phyloP scores from a whole-genome alignment of 148 eudicot genomes.

The Arctostaphylos glauca region DNA sequence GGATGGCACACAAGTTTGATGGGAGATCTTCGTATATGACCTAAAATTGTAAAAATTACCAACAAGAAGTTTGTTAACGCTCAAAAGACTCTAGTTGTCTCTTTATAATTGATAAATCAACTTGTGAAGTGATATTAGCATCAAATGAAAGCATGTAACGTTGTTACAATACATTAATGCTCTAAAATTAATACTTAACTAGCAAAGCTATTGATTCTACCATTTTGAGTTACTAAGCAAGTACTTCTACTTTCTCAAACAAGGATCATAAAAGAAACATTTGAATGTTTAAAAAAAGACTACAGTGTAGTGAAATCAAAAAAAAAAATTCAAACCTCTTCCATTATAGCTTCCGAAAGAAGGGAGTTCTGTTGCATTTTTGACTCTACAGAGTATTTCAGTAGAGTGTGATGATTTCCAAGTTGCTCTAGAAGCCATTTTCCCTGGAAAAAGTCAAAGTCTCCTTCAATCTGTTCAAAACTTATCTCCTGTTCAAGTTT shows the following conservation, averaged over 20 bases:
- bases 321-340: conserved; percentile 60
- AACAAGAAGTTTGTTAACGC: neutral
- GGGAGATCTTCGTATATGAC: conserved; percentile 98
- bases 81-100: neutral
- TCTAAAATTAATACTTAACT: neutral
- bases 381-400: conserved; percentile 91
- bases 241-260: too few relatives aligned
- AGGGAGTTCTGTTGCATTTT: conserved; percentile 84
- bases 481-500: conserved; percentile 73
- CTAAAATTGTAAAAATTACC: conserved; percentile 28
- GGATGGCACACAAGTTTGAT: conserved; percentile 87
- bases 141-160: neutral
- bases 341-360: conserved; percentile 93
- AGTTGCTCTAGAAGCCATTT: conserved; percentile 92
- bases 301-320: neutral
- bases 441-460: conserved; percentile 85
- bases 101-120: neutral
- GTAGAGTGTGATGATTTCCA: conserved; percentile 87
- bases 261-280: neutral
- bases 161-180: neutral
- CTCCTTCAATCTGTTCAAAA: conserved; percentile 96
- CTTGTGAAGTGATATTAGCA: neutral
- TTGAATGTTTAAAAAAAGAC: neutral
- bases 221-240: neutral
- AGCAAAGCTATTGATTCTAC: neutral